Evolutionary conservation across 139 green algal species (phyloP), one percentile per base, ranked within the genome.

Genomic region (Asterochloris sp.): DNA sequence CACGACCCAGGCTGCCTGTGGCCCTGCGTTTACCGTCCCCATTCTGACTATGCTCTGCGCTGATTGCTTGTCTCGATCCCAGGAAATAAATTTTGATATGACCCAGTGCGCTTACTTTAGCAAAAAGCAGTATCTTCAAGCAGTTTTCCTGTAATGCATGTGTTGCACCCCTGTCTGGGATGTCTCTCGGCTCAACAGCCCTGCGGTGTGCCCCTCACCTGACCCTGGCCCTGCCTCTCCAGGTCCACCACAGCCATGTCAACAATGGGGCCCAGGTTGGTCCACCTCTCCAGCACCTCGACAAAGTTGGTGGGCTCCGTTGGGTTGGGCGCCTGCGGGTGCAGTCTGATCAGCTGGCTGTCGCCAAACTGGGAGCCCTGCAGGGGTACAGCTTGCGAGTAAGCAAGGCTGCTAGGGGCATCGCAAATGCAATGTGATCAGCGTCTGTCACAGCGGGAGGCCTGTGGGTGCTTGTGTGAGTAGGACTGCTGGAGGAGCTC

Each of bases 201-300:
- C 38, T 54, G 38, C 38, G 6, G 38, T 54, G 38, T 54, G 38
- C 38, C 38, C 38, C 38, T 54, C 85, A 92, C 92, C 90, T 98
- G 96, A 0, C 95, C 95, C 88, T 99, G 96, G 1, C 96, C 96
- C 85, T 98, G 96, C 24, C 95, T 85, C 82, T 99, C 97, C 78
- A 98, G 85, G 83, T 99, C 97, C 79, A 98, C 91, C 16, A 99
- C 94, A 21, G 63, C 90, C 80, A 99, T 96, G 88, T 99, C 97
- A 14, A 98, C 86, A 69, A 99, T 98, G 66, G 97, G 97, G 0
- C 95, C 97, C 78, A 99, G 87, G 86, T 97, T 98, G 68, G 90
- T 89, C 83, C 94, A 97, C 13, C 73, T 90, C 19, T 99, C 95
- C 68, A 99, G 78, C 63, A 98, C 87, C 90, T 99, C 90, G 15